Percentiles rank a stretch among this genome's conserved stretches.
These are phyloP conservation scores for Fusarium mundagurra DNA, from an alignment of 2,329 filamentous ascomycete genomes.

Conservation along the genomic window DNA sequence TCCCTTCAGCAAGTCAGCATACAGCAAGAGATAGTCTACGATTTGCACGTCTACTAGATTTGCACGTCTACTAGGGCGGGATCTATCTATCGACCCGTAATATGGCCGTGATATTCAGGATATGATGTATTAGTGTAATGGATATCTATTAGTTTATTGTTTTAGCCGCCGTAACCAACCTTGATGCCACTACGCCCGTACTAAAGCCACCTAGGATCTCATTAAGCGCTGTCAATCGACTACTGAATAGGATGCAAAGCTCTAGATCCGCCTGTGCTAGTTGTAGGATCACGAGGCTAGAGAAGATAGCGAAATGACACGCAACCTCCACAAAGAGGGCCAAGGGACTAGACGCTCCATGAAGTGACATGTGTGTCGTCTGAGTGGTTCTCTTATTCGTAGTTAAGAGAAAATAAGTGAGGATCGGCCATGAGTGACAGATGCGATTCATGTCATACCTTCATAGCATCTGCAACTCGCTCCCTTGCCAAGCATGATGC, in stretches of 20 bases:
- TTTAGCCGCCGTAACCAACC: conserved; percentile 11
- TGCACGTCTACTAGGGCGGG: not conserved
- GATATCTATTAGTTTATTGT: not conserved
- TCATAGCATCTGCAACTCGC: not conserved
- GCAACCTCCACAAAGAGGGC: not conserved
- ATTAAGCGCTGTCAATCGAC: not conserved
- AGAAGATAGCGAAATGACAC: not conserved
- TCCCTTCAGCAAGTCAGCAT: not conserved
- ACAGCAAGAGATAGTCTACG: not conserved
- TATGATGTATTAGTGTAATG: not conserved
- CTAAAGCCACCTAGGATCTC: conserved; percentile 1
- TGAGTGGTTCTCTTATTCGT: not conserved
- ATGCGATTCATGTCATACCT: not conserved
- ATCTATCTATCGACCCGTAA: not conserved
- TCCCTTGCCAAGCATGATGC: not conserved
- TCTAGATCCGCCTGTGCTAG: not conserved
- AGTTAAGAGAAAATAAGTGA: not conserved
- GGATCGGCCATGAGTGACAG: not conserved
- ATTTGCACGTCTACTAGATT: not conserved
- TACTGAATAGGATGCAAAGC: not conserved
- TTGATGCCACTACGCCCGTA: not conserved
- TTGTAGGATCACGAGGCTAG: not conserved
- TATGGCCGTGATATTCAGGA: not conserved
- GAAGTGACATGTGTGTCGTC: not conserved
- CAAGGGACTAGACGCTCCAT: not conserved